Percentiles rank a stretch among this genome's conserved stretches.
Evolutionary conservation across 371 early-diverging fungal genomes (phyloP).

Genomic region (Syncephalis fuscata): DNA sequence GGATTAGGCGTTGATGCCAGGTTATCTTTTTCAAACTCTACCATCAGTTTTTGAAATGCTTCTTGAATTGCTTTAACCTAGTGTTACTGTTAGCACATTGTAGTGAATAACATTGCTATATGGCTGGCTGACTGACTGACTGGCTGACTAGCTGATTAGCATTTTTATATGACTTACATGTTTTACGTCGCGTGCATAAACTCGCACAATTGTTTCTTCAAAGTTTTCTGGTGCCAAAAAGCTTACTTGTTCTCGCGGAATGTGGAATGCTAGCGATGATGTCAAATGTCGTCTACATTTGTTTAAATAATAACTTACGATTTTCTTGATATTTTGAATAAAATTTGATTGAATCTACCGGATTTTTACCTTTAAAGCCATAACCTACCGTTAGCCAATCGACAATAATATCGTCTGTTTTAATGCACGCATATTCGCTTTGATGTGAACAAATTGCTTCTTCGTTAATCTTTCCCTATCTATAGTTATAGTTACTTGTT

Average conservation of each 20-base stretch:
- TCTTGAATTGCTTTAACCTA: slow-evolving; percentile 10
- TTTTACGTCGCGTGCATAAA: slow-evolving; percentile 36
- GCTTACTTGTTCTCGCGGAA: slow-evolving; percentile 51
- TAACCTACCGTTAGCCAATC: slow-evolving; percentile 54
- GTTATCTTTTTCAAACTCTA: too few relatives aligned
- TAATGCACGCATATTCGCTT: slow-evolving; percentile 20
- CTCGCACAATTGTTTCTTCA: slow-evolving; percentile 47
- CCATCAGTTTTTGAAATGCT: slow-evolving; percentile 13
- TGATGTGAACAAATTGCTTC: slow-evolving; percentile 38
- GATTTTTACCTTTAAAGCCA: slow-evolving; percentile 69
- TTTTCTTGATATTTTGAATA: slow-evolving; percentile 45
- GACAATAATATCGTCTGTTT: slow-evolving; percentile 51
- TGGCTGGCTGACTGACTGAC: too few relatives aligned
- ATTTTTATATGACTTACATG: slow-evolving; percentile 26
- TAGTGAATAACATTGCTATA: too few relatives aligned
- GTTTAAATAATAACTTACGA: slow-evolving; percentile 12
- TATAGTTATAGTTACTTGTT: neutral
- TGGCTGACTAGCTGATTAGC: too few relatives aligned
- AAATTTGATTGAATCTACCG: slow-evolving; percentile 69
- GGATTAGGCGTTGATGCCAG: too few relatives aligned
- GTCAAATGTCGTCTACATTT: neutral
- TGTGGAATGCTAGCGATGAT: slow-evolving; percentile 11
- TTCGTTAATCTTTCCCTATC: slow-evolving; percentile 26
- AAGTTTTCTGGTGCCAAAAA: slow-evolving; percentile 51
- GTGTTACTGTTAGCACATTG: too few relatives aligned